Percentiles rank a stretch among this genome's conserved stretches.
phyloP scores from a whole-genome alignment of 2,329 filamentous ascomycete genomes.

The Penicillium sp. region DNA sequence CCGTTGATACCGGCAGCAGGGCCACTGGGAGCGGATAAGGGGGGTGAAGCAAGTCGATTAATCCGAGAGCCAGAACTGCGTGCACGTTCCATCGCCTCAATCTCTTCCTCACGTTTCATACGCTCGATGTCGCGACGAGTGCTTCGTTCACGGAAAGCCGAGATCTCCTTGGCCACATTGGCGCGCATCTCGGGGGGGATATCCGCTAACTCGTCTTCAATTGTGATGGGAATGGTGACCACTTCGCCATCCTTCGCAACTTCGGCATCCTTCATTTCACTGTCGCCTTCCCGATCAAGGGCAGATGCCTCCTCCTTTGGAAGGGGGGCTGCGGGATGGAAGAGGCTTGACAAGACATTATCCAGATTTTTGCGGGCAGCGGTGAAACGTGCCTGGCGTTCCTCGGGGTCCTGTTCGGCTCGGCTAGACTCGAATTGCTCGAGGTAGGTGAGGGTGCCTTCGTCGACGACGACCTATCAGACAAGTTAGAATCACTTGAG shows the following conservation, averaged over 20 bases:
- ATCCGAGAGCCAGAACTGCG: slow-evolving; percentile 64
- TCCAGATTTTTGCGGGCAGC: slow-evolving; percentile 67
- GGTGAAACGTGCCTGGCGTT: slow-evolving; percentile 67
- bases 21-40: slow-evolving; percentile 60
- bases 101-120: slow-evolving; percentile 82
- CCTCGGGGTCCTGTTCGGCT: slow-evolving; percentile 61
- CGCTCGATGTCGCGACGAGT: slow-evolving; percentile 86
- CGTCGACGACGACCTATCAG: slow-evolving; percentile 67
- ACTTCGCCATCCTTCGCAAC: slow-evolving; percentile 67
- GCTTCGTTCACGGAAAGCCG: slow-evolving; percentile 88
- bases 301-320: slow-evolving; percentile 48
- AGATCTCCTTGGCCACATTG: slow-evolving; percentile 89
- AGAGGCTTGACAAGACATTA: slow-evolving; percentile 67
- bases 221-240: slow-evolving; percentile 80
- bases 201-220: slow-evolving; percentile 91
- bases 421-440: slow-evolving; percentile 72
- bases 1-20: slow-evolving; percentile 67
- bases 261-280: slow-evolving; percentile 64
- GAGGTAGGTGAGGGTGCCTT: slow-evolving; percentile 79
- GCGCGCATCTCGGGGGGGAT: slow-evolving; percentile 96
- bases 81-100: slow-evolving; percentile 80
- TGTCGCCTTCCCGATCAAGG: slow-evolving; percentile 66
- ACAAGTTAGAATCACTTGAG: slow-evolving; percentile 18
- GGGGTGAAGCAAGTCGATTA: slow-evolving; percentile 71
- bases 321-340: slow-evolving; percentile 60